Evolutionary conservation across 768 basidiomycete genomes (phyloP).

Genomic region (Lentinula sp.): DNA sequence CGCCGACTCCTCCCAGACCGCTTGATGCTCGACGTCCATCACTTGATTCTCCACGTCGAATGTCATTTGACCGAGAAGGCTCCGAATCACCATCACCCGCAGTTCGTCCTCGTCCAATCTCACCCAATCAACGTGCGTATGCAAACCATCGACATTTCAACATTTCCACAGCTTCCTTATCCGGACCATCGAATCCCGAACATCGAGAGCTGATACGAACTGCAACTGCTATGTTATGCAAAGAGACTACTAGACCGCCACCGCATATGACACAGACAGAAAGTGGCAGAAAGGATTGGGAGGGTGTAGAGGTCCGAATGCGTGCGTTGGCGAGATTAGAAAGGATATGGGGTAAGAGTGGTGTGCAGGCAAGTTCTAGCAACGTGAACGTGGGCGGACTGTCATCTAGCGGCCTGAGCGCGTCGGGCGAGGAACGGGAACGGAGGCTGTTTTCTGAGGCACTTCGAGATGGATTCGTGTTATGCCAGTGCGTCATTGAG

Average conservation of each 20-base stretch:
- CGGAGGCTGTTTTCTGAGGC: conserved; percentile 68
- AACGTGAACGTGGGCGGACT: conserved; percentile 27
- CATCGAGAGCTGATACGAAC: conserved; percentile 63
- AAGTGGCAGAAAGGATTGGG: conserved; percentile 52
- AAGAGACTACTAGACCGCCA: conserved; percentile 60
- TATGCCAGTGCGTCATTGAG: conserved; percentile 73
- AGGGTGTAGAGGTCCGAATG: conserved; percentile 68
- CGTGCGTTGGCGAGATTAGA: conserved; percentile 60
- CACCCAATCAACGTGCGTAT: conserved; percentile 44
- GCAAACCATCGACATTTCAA: conserved; percentile 52
- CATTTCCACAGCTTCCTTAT: conserved; percentile 53
- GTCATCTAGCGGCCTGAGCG: conserved; percentile 30
- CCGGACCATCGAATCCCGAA: conserved; percentile 43
- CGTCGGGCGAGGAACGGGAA: conserved; percentile 70
- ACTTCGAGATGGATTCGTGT: conserved; percentile 75
- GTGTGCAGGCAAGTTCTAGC: conserved; percentile 35
- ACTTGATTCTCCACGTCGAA: conserved; percentile 27
- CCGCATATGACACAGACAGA: conserved; percentile 45
- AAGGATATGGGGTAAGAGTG: conserved; percentile 70
- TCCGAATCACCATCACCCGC: conserved; percentile 35
- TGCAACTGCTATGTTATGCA: conserved; percentile 59
- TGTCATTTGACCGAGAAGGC: conserved; percentile 26
- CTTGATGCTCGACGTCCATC: conserved; percentile 29
- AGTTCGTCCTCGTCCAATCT: conserved; percentile 35
- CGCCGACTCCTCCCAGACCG: conserved; percentile 17